These are phyloP conservation scores for Rostrohypoxylon terebratum DNA, from an alignment of 495 filamentous ascomycete species.

Conservation along the genomic window DNA sequence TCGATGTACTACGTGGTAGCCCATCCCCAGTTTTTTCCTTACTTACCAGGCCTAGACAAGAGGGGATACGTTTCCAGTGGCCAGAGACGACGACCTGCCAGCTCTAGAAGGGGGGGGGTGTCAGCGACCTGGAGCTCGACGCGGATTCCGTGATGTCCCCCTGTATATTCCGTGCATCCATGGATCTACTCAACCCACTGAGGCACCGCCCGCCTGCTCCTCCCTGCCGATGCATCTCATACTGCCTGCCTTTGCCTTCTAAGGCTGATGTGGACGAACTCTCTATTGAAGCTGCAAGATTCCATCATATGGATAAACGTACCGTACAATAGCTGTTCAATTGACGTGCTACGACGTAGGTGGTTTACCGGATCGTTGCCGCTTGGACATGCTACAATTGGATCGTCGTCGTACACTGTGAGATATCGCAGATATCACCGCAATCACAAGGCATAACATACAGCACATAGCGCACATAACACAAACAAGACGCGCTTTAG, in stretches of 20 bases:
- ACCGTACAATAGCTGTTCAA: constrained; percentile 10
- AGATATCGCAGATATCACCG: constrained; percentile 38
- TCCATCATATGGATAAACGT: constrained; percentile 27
- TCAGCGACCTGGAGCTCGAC: constrained; percentile 31
- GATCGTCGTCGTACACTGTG: constrained; percentile 36
- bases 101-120: constrained; percentile 24
- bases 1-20: constrained; percentile 30
- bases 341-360: constrained; percentile 38
- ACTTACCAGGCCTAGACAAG: not conserved
- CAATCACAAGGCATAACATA: constrained; percentile 37
- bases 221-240: constrained; percentile 42
- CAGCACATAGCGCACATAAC: constrained; percentile 11
- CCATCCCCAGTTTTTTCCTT: constrained; percentile 29
- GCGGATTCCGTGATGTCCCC: constrained; percentile 29
- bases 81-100: constrained; percentile 31
- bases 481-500: constrained; percentile 38
- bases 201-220: constrained; percentile 13
- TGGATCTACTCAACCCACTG: constrained; percentile 33
- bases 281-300: constrained; percentile 40
- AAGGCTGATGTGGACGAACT: constrained; percentile 44
- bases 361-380: constrained; percentile 31
- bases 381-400: constrained; percentile 47
- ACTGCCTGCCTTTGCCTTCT: constrained; percentile 41
- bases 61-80: constrained; percentile 30
- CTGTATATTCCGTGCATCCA: constrained; percentile 40